Evolutionary conservation across 2,329 filamentous ascomycete genomes (phyloP), one percentile per base, ranked within the genome.

Genomic region (Dactylellina drechsleri): DNA sequence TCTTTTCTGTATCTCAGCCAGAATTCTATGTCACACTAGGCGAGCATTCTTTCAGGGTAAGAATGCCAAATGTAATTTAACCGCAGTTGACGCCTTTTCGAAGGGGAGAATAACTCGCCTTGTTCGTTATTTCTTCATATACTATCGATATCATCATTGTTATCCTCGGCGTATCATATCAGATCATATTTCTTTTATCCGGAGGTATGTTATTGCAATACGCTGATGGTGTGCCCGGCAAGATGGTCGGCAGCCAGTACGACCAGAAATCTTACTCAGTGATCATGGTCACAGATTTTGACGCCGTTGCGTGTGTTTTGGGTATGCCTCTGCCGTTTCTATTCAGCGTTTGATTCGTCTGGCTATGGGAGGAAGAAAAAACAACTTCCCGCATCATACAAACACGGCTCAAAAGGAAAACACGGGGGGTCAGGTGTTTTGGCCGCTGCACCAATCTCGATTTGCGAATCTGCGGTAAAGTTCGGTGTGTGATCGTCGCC

Each of bases 11-110:
- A 74, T 62, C 62, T 66, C 61, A 54, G 40, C 13, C 50, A 41
- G 62, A 62, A 68, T 68, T 75, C 50, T 67, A 58, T n/a, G 15
- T 57, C 13, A 47, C 43, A 65, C 64, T 68, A 75, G 59, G 64
- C 71, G 71, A 62, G 58, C 64, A 75, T 75, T 75, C 71, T 58
- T 62, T 26, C 53, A 49, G 40, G 54, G 43, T 49, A 75, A 75
- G 71, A 75, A 75, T 75, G 71, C 54, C 53, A 49, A 58, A 18
- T 56, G 71, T 15, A 75, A 75, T 75, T 68, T 75, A 64, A 65
- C 60, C 71, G 65, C 57, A 53, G 53, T 60, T 54, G 56, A 62
- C 65, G 66, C 71, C 71, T 75, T 74, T 7, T 54, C 50, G 57
- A 68, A 68, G 71, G 71, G 57, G 68, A 47, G 13, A 40, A 13